Conservation (phyloP, 2,329 filamentous ascomycete genomes). For the Catunica adiposa region DNA sequence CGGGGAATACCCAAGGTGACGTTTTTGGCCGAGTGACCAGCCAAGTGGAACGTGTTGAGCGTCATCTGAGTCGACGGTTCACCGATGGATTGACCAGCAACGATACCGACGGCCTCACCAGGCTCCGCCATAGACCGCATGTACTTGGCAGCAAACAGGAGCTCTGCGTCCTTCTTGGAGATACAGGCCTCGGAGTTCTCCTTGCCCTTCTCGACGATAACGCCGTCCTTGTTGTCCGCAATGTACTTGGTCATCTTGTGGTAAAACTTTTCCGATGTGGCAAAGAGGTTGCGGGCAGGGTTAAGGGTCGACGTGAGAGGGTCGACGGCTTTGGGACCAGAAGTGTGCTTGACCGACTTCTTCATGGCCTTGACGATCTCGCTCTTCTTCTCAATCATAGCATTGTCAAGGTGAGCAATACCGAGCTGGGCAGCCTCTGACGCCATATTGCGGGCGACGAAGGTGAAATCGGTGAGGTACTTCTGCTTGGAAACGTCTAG, state of each 20-base stretch:
- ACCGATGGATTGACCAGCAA: slow-evolving; percentile 89
- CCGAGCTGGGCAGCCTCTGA: slow-evolving; percentile 65
- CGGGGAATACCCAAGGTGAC: slow-evolving; percentile 96
- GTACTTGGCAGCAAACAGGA: slow-evolving; percentile 81
- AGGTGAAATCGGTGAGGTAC: slow-evolving; percentile 78
- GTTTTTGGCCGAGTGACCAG: slow-evolving; percentile 95
- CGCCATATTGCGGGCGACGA: slow-evolving; percentile 69
- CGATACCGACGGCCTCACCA: slow-evolving; percentile 90
- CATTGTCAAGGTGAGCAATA: slow-evolving; percentile 36
- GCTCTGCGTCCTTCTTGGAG: slow-evolving; percentile 60
- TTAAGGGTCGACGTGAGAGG: slow-evolving; percentile 58
- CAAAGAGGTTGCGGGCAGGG: slow-evolving; percentile 64
- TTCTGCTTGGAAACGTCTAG: slow-evolving; percentile 89
- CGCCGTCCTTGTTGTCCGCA: slow-evolving; percentile 53
- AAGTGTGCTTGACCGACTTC: slow-evolving; percentile 56
- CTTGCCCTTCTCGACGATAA: slow-evolving; percentile 28
- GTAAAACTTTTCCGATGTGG: slow-evolving; percentile 78
- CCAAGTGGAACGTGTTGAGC: slow-evolving; percentile 97
- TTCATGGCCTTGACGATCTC: slow-evolving; percentile 65
- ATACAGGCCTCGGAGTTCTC: slow-evolving; percentile 22
- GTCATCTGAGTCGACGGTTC: slow-evolving; percentile 99
- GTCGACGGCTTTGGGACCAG: slow-evolving; percentile 45
- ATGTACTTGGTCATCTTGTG: slow-evolving; percentile 57
- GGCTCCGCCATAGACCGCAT: slow-evolving; percentile 82
- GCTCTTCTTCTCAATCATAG: slow-evolving; percentile 35